Conservation (phyloP, 2,329 filamentous ascomycete species). For the Aspergillus hiratsukae region DNA sequence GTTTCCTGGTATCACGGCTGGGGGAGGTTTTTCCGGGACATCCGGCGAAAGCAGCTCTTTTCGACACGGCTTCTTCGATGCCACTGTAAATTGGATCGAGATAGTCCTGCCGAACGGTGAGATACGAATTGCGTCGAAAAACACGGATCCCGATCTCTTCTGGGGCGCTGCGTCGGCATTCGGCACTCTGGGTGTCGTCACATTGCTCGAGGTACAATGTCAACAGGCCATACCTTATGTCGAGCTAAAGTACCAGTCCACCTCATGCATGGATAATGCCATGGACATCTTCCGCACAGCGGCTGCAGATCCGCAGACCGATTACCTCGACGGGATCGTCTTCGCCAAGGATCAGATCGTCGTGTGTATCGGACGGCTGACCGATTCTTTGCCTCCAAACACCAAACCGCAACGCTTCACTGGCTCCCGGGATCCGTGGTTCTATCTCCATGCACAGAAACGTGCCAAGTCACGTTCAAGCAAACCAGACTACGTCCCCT, state of each 20-base stretch:
- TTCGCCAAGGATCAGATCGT: slow-evolving; percentile 54
- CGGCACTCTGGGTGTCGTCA: slow-evolving; percentile 59
- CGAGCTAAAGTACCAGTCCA: slow-evolving; percentile 57
- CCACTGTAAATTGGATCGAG: slow-evolving; percentile 58
- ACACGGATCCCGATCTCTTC: slow-evolving; percentile 53
- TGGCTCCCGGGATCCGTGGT: slow-evolving; percentile 64
- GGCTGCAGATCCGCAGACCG: slow-evolving; percentile 40
- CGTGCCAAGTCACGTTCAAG: slow-evolving; percentile 51
- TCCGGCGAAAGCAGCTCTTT: slow-evolving; percentile 65
- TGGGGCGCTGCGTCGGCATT: slow-evolving; percentile 56
- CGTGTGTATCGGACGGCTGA: slow-evolving; percentile 58
- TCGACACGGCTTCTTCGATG: slow-evolving; percentile 62
- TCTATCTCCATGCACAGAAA: slow-evolving; percentile 59
- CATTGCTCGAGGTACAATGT: slow-evolving; percentile 54
- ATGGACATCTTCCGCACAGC: slow-evolving; percentile 47
- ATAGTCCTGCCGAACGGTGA: slow-evolving; percentile 59
- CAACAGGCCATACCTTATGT: slow-evolving; percentile 55
- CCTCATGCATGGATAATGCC: slow-evolving; percentile 47
- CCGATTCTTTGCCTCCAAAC: slow-evolving; percentile 40
- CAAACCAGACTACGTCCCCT: slow-evolving; percentile 49
- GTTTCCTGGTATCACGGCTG: slow-evolving; percentile 65
- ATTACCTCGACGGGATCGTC: slow-evolving; percentile 68
- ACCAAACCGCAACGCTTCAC: slow-evolving; percentile 47
- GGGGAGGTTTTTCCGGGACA: slow-evolving; percentile 63
- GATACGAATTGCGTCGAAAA: slow-evolving; percentile 45